phyloP scores from a whole-genome alignment of 2,329 filamentous ascomycete species.

The Microcyclosporella mali region DNA sequence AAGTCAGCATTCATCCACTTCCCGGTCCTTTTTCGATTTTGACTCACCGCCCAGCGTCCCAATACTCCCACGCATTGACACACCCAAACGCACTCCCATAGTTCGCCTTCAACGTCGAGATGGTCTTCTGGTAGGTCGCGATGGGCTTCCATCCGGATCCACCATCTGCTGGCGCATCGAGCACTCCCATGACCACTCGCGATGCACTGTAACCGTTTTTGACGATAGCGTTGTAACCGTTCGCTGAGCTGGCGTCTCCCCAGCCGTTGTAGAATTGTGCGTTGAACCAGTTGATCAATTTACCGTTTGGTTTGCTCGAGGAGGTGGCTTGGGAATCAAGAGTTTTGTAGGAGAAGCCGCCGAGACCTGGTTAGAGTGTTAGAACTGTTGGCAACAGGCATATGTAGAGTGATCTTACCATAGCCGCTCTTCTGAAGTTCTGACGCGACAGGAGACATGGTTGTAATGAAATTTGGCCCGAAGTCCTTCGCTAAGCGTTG shows the following conservation, averaged over 20 bases:
- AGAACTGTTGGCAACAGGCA: too few species aligned
- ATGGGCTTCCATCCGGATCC: slow-evolving; percentile 22
- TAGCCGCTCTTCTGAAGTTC: slow-evolving; percentile 15
- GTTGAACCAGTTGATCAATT: slow-evolving; percentile 27
- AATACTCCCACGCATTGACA: slow-evolving; percentile 27
- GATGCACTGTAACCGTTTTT: slow-evolving; percentile 18
- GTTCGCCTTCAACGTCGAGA: slow-evolving; percentile 16
- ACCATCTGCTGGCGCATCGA: slow-evolving; percentile 21
- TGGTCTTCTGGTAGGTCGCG: slow-evolving; percentile 12
- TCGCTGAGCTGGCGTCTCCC: slow-evolving; percentile 22
- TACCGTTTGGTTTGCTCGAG: slow-evolving; percentile 21
- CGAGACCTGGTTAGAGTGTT: slow-evolving; percentile 6
- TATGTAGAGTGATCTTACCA: not conserved
- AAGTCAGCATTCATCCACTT: too few species aligned
- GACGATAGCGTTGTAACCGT: slow-evolving; percentile 23
- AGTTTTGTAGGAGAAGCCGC: slow-evolving; percentile 21
- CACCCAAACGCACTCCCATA: slow-evolving; percentile 20
- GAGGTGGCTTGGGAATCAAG: slow-evolving; percentile 19
- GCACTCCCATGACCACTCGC: slow-evolving; percentile 22
- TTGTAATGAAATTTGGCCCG: slow-evolving; percentile 24
- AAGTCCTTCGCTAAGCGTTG: slow-evolving; percentile 22
- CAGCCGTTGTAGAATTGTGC: slow-evolving; percentile 24
- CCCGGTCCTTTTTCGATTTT: too few species aligned
- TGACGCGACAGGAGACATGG: slow-evolving; percentile 29
- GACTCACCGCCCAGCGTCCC: slow-evolving; percentile 16